Conservation (phyloP, 257 asterid species). For the Primulina eburnea region DNA sequence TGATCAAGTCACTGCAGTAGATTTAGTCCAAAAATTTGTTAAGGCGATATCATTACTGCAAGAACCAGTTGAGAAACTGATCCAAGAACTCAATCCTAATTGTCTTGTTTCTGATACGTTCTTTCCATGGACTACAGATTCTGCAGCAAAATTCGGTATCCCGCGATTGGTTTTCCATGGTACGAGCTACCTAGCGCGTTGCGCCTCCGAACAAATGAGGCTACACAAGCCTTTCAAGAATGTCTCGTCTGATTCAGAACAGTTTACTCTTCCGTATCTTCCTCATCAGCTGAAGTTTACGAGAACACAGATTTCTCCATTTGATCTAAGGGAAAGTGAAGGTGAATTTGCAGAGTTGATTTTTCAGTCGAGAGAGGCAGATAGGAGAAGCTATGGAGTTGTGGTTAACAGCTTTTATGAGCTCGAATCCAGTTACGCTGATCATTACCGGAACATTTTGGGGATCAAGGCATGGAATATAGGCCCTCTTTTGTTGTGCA, state of each 20-base stretch:
- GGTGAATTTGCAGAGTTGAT: neutral
- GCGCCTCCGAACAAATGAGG: conserved; percentile 27
- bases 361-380: conserved; percentile 24
- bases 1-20: conserved; percentile 30
- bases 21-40: neutral
- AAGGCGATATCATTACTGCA: conserved; percentile 35
- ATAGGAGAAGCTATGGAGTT: conserved; percentile 38
- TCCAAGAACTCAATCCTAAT: conserved; percentile 27
- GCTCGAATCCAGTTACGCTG: conserved; percentile 43
- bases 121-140: conserved; percentile 43
- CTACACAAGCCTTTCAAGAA: conserved; percentile 34
- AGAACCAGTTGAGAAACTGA: conserved; percentile 35
- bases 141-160: conserved; percentile 42
- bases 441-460: conserved; percentile 31
- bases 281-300: conserved; percentile 34
- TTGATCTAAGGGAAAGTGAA: neutral
- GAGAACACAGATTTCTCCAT: conserved; percentile 31
- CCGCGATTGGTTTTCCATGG: conserved; percentile 51
- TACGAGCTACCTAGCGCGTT: conserved; percentile 33
- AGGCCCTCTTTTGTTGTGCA: conserved; percentile 47
- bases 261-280: conserved; percentile 37
- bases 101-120: conserved; percentile 48
- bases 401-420: conserved; percentile 51
- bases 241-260: conserved; percentile 42
- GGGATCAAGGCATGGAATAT: conserved; percentile 42